Evolutionary conservation across 805 yeast genomes (phyloP).

Genomic region (Starmera amethionina): DNA sequence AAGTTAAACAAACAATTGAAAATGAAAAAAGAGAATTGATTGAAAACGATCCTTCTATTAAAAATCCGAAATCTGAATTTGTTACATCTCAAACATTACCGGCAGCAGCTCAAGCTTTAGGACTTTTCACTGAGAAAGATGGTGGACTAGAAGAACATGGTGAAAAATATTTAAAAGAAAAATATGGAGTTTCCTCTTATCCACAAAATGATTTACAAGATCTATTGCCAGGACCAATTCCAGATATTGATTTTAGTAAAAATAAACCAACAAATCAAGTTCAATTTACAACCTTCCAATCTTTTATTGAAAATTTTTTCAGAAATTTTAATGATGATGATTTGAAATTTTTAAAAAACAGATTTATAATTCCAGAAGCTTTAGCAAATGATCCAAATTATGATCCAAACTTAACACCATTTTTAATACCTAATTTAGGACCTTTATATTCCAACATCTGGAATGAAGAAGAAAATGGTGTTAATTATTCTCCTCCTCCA

Average conservation of each 20-base stretch:
- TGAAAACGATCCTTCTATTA: slow-evolving; percentile 48
- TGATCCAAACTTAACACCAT: slow-evolving; percentile 66
- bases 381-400: slow-evolving; percentile 33
- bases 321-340: slow-evolving; percentile 76
- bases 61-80: slow-evolving; percentile 69
- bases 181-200: slow-evolving; percentile 84
- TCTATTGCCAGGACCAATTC: slow-evolving; percentile 79
- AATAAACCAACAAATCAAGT: slow-evolving; percentile 85
- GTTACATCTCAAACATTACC: slow-evolving; percentile 65
- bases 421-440: slow-evolving; percentile 77
- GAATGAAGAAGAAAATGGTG: slow-evolving; percentile 69
- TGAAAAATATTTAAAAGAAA: slow-evolving; percentile 60
- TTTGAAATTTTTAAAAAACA: slow-evolving; percentile 56
- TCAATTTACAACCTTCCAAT: slow-evolving; percentile 78
- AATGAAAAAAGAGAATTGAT: slow-evolving; percentile 16
- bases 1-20: not conserved
- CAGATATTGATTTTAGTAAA: slow-evolving; percentile 76
- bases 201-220: slow-evolving; percentile 71
- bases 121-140: slow-evolving; percentile 49
- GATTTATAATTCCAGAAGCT: slow-evolving; percentile 43
- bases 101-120: slow-evolving; percentile 51
- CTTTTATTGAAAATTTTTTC: slow-evolving; percentile 79
- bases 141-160: slow-evolving; percentile 58
- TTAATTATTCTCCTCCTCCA: slow-evolving; percentile 39
- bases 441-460: slow-evolving; percentile 74